Evolutionary conservation across 495 filamentous ascomycete genomes (phyloP), one percentile per base, ranked within the genome.

Genomic region (Cercophora newfieldiana): DNA sequence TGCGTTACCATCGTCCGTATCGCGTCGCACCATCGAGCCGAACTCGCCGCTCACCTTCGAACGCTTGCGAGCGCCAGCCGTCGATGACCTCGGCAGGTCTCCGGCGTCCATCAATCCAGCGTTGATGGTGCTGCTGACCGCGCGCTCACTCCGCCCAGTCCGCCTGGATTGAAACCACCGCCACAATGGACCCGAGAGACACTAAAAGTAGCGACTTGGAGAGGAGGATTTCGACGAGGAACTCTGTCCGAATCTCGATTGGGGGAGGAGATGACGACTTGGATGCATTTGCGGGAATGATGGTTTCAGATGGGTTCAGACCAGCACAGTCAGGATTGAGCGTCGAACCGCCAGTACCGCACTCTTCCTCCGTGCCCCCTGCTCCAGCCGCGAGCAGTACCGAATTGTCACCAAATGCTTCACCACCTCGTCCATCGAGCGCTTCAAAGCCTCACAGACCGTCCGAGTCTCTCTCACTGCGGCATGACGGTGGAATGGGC

Each of bases 361-460:
- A 61, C 1, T 8, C 25, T 6, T 16, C n/a, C 16, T 64, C 62
- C 7, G 29, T 63, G 25, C 49, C 73, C 7, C 57, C 75, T 47
- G 66, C 71, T 3, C 63, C 63, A 0, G 54, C 68, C 1, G n/a
- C 50, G 44, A 54, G 66, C 5, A 64, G 37, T 31, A 29, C 50
- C 24, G 59, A 59, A 10, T 55, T 68, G 3, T 25, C 57, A n/a
- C n/a, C 51, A 29, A 55, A 50, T 25, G 44, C 48, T 44, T 33
- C 67, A 55, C 22, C 63, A 59, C 54, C 60, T 37, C 66, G 79
- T 44, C 80, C 81, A 6, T 81, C 82, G 21, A 84, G 80, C 70
- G 76, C 75, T n/a, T 66, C 77, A 16, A 87, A 87, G 64, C 74
- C 79, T 19, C 75, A 66, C n/a, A 67, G 68, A 25, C 71, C 73